Evolutionary conservation across 129 eudicot genomes (phyloP).

Genomic region (Chrysanthemum seticuspe): DNA sequence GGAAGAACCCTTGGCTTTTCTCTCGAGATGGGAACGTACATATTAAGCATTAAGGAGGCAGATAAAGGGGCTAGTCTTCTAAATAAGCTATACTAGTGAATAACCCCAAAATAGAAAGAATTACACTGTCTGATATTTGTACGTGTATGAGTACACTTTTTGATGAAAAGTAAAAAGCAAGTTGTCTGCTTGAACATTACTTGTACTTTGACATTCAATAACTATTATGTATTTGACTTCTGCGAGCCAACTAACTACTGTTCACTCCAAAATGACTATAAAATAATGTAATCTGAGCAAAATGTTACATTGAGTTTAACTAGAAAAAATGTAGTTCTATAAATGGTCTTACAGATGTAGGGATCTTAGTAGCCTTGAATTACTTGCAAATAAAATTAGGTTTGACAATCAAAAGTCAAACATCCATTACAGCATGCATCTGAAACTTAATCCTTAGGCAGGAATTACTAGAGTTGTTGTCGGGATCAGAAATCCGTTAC

Average conservation of each 20-base stretch:
- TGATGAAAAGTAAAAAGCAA: neutral
- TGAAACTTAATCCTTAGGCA: constrained; percentile 53
- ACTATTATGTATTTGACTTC: neutral
- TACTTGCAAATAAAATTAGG: neutral
- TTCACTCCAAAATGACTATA: no score
- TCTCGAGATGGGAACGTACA: no score
- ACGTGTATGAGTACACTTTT: neutral
- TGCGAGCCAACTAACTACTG: neutral
- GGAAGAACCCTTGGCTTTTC: no score
- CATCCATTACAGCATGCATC: constrained; percentile 7
- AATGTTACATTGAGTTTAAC: no score
- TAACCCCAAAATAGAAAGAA: no score
- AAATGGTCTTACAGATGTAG: no score
- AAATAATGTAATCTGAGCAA: no score
- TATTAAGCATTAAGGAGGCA: no score
- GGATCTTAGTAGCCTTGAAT: no score
- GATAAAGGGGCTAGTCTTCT: no score
- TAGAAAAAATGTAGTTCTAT: no score
- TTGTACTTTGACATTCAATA: neutral
- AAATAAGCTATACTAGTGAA: no score
- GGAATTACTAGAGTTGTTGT: constrained; percentile 83
- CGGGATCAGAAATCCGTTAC: constrained; percentile 87
- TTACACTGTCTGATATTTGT: neutral
- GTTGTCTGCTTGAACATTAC: neutral
- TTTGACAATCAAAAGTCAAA: neutral